phyloP scores from a whole-genome alignment of 192 early-diverging fungal species.

The Pecoramyces ruminantium region DNA sequence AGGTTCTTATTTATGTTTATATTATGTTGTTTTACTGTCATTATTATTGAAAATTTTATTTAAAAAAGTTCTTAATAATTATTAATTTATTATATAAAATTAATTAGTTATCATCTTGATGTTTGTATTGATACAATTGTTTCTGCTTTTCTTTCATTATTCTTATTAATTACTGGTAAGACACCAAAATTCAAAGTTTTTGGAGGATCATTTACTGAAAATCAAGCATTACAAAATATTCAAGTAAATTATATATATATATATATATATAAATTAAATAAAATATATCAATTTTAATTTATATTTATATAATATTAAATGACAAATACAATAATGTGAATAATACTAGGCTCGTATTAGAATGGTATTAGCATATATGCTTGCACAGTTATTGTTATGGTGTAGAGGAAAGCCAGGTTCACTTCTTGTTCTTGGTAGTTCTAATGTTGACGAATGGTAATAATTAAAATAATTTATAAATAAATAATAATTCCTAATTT shows the following conservation, averaged over 20 bases:
- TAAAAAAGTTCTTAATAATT: too few species aligned
- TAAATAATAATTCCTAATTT: too few species aligned
- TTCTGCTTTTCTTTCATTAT: slow-evolving; percentile 52
- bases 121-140: slow-evolving; percentile 77
- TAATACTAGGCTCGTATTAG: slow-evolving; percentile 81
- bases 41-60: too few species aligned
- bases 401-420: slow-evolving; percentile 39
- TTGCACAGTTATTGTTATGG: slow-evolving; percentile 94
- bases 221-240: slow-evolving; percentile 92
- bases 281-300: too few species aligned
- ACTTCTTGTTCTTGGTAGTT: slow-evolving; percentile 80
- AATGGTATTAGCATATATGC: slow-evolving; percentile 88
- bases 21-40: too few species aligned
- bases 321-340: too few species aligned
- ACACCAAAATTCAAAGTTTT: slow-evolving; percentile 63
- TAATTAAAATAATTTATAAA: too few species aligned
- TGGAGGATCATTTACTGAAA: slow-evolving; percentile 72
- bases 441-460: slow-evolving; percentile 94
- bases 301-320: too few species aligned
- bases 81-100: not conserved
- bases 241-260: too few species aligned
- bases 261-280: too few species aligned
- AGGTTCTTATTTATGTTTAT: slow-evolving; percentile 20
- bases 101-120: slow-evolving; percentile 69
- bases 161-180: slow-evolving; percentile 51